Base-by-base conservation (phyloP, 371 early-diverging fungal species). In the Apophysomyces trapeziformis region DNA sequence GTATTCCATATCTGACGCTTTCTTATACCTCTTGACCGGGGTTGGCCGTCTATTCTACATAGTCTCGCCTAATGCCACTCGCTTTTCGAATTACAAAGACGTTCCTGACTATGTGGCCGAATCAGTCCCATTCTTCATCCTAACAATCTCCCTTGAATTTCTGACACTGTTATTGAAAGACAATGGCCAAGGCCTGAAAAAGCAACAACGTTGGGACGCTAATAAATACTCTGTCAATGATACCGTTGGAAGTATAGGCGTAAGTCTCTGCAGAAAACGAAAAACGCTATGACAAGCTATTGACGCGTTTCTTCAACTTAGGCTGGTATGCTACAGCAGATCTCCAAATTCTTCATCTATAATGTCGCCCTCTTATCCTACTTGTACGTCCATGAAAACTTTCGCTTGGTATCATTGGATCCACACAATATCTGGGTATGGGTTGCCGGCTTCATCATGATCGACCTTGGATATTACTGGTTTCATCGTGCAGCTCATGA, bases 401-500 rank as follows among this genome's bases (percentile, higher is more conserved):
- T 68, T 60, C 64, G 77, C n/a, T 38, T 86, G 37, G 69, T 74
- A 18, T 69, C 70, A 36, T 69, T 83, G 54, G 83, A 81, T 41
- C 73, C 77, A 26, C 68, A 59, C 56, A 73, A 72, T 36, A 56
- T 80, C 12, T 76, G 68, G 47, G 74, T 82, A 21, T 86, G 86
- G 86, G 43, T 82, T 26, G 72, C 69, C 16, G 80, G 83, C n/a
- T 85, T 84, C 61, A 63, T 86, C 18, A 73, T 71, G 8, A 75
- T 78, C 8, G 86, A 86, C 67, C 73, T 76, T 41, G 77, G 71
- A 1, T 86, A 86, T 67, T 86, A 86, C 50, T 76, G 79, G 76
- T 82, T 85, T 60, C 86, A 86, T 58, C 77, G 86, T 36, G 82
- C 76, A 9, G 86, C 85, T 2, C 86, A 86, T 62, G 86, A 86